Percentiles rank a stretch among this genome's conserved stretches.
Evolutionary conservation across 768 basidiomycete species (phyloP).

Genomic region (Phylloporus scabripes): DNA sequence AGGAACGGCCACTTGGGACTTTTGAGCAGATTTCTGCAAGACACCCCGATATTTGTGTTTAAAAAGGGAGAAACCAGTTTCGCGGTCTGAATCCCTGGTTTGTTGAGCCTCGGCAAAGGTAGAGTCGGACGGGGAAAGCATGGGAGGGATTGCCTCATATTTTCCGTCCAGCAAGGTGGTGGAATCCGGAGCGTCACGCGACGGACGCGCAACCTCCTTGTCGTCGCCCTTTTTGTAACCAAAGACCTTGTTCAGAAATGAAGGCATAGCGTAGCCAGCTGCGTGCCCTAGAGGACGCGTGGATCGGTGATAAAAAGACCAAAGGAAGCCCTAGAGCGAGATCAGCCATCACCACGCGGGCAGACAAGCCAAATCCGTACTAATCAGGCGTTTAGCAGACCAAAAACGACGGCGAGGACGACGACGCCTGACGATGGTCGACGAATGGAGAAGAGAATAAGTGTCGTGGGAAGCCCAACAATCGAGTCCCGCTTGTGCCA

Average conservation of each 20-base stretch:
- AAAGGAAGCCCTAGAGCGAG: neutral
- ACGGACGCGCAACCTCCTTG: slow-evolving; percentile 31
- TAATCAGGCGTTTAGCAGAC: neutral
- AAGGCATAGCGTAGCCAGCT: slow-evolving; percentile 38
- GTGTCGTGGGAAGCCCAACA: slow-evolving; percentile 12
- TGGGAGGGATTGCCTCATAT: slow-evolving; percentile 60
- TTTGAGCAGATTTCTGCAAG: slow-evolving; percentile 33
- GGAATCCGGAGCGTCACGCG: slow-evolving; percentile 34
- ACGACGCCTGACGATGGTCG: neutral
- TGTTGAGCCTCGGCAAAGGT: slow-evolving; percentile 10
- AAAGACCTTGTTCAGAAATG: slow-evolving; percentile 74
- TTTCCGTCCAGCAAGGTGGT: slow-evolving; percentile 64
- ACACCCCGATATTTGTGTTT: slow-evolving; percentile 40
- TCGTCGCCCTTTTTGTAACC: slow-evolving; percentile 66
- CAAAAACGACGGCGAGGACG: neutral
- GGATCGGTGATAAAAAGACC: slow-evolving; percentile 2
- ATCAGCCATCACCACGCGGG: slow-evolving; percentile 6
- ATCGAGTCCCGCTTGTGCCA: neutral
- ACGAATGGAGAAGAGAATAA: slow-evolving; percentile 2
- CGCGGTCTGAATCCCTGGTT: slow-evolving; percentile 39
- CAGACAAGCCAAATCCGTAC: neutral
- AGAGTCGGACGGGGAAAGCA: slow-evolving; percentile 30
- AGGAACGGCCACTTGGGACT: slow-evolving; percentile 35
- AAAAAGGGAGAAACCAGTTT: slow-evolving; percentile 46
- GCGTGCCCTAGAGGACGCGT: slow-evolving; percentile 8